Evolutionary conservation across 345 rosid genomes (phyloP), one percentile per base, ranked within the genome.

Genomic region (Citrus glauca): DNA sequence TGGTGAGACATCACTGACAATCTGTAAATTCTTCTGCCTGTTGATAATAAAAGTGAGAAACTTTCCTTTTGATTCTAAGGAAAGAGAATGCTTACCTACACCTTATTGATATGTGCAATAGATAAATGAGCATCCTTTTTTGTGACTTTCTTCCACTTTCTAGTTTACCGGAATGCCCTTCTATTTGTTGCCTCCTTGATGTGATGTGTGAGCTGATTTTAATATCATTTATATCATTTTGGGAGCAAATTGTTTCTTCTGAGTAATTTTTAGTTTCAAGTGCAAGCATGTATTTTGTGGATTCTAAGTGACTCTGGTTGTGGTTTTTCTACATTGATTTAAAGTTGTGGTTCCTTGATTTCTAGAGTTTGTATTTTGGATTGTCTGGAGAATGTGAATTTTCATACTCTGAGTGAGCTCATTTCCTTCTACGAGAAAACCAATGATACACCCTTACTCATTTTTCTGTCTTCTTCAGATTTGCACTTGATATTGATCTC

Each of bases 401-500:
- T 61, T 62, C 57, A 19, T 9, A 1, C 63, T 42, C 38, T 53
- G n/a, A 65, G 45, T 28, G 56, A 24, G 69, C 22, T 67, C 69
- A 3, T 24, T 50, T 72, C 9, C 28, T 4, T 33, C 35, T 32
- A 19, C 14, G 45, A 24, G 55, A 76, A 66, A 60, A 38, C 70
- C 24, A 57, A 70, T 70, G 71, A 50, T 32, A 35, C 5, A n/a
- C 33, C 37, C 37, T 35, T 22, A 22, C 33, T 72, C 60, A 22
- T 57, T 60, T 50, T 63, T 38, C 35, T 32, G 35, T 81, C 65
- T 82, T 78, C 82, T 71, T 71, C 89, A 96, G 99, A 80, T 96
- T 96, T 85, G 94, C 99, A 80, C 97, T 96, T 73, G 98, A 96
- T 82, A 92, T 96, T 81, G 98, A 96, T 87, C 88, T 96, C 76